Base-by-base conservation (phyloP, 805 yeast genomes). In the Limtongia smithiae region DNA sequence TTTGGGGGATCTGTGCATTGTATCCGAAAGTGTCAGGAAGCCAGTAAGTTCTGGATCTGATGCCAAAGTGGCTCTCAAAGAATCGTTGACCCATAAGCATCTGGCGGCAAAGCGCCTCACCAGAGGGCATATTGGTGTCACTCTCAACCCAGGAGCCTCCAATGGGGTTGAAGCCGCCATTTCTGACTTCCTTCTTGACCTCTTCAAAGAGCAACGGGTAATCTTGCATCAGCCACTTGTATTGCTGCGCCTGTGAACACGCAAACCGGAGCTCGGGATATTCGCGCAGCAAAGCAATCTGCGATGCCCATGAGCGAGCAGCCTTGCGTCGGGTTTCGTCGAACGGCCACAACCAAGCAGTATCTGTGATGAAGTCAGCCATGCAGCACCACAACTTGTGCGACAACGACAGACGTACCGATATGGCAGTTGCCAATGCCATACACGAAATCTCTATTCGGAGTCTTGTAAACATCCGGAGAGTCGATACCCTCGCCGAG, bases 341-440 rank as follows among this genome's bases (percentile, higher is more conserved):
- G 72, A 84, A 91, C n/a, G 97, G 97, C 98, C 98, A 91, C 50
- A 89, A 74, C 98, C 98, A 91, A 14, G 97, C 97, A 15, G 97
- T 91, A 63, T 91, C 98, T 49, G 34, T 9, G 6, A 21, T 3
- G n/a, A 30, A 43, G 40, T 6, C 8, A 6, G 2, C 18, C 5
- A 17, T 35, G 34, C 21, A 36, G 11, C 3, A 11, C 9, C 5
- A 20, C 15, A 3, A 17, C 32, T 38, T 7, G 8, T 33, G n/a
- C 6, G 17, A 15, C 28, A 7, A 35, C 20, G 14, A 21, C 8
- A 8, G 22, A n/a, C 49, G 12, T 22, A 49, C 53, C 56, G 22
- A 52, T 52, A 38, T 52, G 57, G 66, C 97, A 93, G 65, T 93
- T 86, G 37, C 98, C 98, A 57, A 93, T 76, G 7, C 86, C 95